Evolutionary conservation across 768 basidiomycete genomes (phyloP), one percentile per base, ranked within the genome.

Genomic region (Russula emetica): DNA sequence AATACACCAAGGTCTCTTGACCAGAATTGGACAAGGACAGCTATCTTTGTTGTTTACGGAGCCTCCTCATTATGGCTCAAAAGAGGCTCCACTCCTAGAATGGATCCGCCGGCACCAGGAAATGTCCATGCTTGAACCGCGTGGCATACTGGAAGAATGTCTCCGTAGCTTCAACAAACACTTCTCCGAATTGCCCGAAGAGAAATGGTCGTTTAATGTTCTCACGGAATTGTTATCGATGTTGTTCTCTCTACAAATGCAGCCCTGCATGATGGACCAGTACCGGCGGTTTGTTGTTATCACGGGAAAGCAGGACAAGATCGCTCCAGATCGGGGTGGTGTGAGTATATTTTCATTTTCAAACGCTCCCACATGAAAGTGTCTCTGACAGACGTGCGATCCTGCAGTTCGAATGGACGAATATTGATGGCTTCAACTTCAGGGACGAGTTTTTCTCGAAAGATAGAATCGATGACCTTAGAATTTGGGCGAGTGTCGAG

Each of bases 271-370:
- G 40, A 84, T 87, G 82, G 74, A 78, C 53, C 69, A 77, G 34
- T 85, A 85, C 69, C 81, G 90, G 30, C 82, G 90, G 30, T 91
- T 82, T 72, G 83, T 88, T 13, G 78, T 88, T 1, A 74, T 92
- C 42, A 78, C 71, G 28, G 70, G 68, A 75, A 76, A 54, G 70
- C 74, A 50, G 72, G 70, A 38, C 76, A 80, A 66, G 64, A 60
- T 13, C 62, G 64, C 34, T 63, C 51, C 57, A 20, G 71, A 77
- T 50, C 72, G 70, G 52, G 71, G 76, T 62, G 85, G 82, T 63
- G 87, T 88, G 70, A 60, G 85, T 80, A 6, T 28, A 54, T 42
- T 62, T 32, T 52, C n/a, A n/a, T 47, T 32, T 32, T 32, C 30
- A 18, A 14, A 44, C 5, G 32, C 54, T 45, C 30, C 13, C 16